These are phyloP conservation scores for Leccinum pallidistipes DNA, from an alignment of 1,284 basidiomycete genomes.

Conservation along the genomic window DNA sequence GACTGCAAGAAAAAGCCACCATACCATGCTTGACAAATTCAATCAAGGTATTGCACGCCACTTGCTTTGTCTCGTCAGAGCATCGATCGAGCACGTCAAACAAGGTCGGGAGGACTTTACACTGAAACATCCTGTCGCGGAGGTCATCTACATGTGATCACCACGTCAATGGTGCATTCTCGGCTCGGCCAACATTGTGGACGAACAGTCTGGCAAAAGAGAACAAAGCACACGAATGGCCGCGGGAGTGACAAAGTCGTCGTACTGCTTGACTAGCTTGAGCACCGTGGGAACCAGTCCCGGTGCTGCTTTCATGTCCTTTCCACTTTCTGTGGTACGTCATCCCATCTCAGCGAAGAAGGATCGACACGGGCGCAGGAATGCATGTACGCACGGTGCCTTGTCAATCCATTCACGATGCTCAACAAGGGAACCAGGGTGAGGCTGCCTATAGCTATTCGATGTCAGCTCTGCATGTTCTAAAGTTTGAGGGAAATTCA, in stretches of 20 bases:
- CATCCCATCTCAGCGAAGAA: background rate
- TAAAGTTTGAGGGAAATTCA: background rate
- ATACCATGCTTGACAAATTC: slow-evolving; percentile 21
- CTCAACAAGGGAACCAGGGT: slow-evolving; percentile 26
- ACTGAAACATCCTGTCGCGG: slow-evolving; percentile 19
- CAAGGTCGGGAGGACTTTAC: slow-evolving; percentile 16
- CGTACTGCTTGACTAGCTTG: slow-evolving; percentile 20
- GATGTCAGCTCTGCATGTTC: background rate
- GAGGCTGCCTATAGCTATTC: slow-evolving; percentile 10
- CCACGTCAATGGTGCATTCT: background rate
- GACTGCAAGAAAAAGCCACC: background rate
- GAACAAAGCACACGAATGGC: slow-evolving; percentile 28
- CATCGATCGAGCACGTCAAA: slow-evolving; percentile 25
- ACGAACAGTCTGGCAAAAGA: slow-evolving; percentile 26
- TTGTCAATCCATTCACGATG: slow-evolving; percentile 20
- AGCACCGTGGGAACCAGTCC: slow-evolving; percentile 20
- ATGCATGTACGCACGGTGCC: slow-evolving; percentile 13
- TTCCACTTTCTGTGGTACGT: slow-evolving; percentile 9
- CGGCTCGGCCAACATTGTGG: background rate
- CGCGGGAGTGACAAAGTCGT: slow-evolving; percentile 33
- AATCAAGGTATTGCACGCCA: slow-evolving; percentile 15
- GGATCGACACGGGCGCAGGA: background rate
- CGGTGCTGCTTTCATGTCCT: slow-evolving; percentile 9
- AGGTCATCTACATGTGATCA: slow-evolving; percentile 18
- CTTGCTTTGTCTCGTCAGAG: slow-evolving; percentile 22